Evolutionary conservation across 139 green algal genomes (phyloP), one percentile per base, ranked within the genome.

Genomic region (Zygnema cylindricum): DNA sequence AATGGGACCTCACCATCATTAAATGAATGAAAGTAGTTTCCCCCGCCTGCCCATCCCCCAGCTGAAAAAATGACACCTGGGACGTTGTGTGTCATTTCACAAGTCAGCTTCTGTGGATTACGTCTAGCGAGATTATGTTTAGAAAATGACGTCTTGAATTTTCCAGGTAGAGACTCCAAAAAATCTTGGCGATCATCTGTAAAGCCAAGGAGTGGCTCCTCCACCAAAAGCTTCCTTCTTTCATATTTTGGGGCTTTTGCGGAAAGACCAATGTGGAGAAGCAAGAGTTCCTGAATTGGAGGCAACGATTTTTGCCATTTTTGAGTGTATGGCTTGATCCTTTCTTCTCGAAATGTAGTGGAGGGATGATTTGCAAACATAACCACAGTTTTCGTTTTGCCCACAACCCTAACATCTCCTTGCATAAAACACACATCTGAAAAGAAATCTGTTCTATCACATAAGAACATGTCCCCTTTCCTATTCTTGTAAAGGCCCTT

Each of bases 1-100:
- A n/a, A n/a, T n/a, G n/a, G n/a, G n/a, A n/a, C 49, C 49, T 63
- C 49, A 63, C 49, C 49, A 63, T 63, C 49, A 63, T 63, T 63
- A 63, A 63, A 63, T 7, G 49, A 7, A 16, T 63, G 49, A 63
- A 25, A 63, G 16, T 25, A 63, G 49, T 63, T 63, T 63, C 49
- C 49, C 16, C 16, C 49, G 7, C 49, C 49, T 63, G 49, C 16
- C 49, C 49, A 63, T 63, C 49, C 49, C 16, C 49, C 49, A 7
- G 49, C 49, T 63, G 49, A 63, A 16, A 63, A 63, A 16, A 63
- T 25, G 49, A 63, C 49, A 63, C 49, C 49, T 63, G 49, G 49
- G 7, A 16, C 49, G 16, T 16, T 7, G 16, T 63, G 49, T 63
- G 49, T 63, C 49, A 63, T 16, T 7, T 63, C 49, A 16, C 49